Evolutionary conservation across 495 filamentous ascomycete species (phyloP).

Genomic region (Rostrohypoxylon terebratum): DNA sequence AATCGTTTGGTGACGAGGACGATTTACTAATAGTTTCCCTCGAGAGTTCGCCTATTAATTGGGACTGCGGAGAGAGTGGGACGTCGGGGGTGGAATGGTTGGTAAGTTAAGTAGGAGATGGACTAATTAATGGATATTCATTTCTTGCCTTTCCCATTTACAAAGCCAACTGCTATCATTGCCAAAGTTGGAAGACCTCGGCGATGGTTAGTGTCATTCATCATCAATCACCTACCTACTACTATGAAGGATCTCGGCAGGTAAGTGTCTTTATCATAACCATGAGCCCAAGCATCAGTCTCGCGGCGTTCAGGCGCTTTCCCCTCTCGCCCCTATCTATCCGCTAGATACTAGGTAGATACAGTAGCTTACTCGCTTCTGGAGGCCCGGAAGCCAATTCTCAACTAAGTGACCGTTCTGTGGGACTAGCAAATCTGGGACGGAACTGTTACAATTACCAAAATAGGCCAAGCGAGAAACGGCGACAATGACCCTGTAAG

Average conservation of each 20-base stretch:
- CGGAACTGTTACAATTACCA: constrained; percentile 34
- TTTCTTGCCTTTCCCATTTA: background rate
- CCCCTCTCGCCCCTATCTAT: constrained; percentile 5
- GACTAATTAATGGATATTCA: constrained; percentile 10
- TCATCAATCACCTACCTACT: background rate
- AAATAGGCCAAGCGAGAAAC: constrained; percentile 31
- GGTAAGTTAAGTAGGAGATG: background rate
- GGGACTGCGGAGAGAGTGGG: constrained; percentile 30
- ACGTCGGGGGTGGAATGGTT: constrained; percentile 13
- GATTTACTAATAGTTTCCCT: constrained; percentile 27
- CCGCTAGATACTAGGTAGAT: constrained; percentile 17
- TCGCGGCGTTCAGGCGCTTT: background rate
- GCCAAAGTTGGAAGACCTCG: constrained; percentile 22
- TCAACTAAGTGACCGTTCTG: background rate
- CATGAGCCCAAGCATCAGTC: background rate
- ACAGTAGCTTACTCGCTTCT: constrained; percentile 6
- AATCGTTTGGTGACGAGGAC: constrained; percentile 17
- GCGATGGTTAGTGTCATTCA: background rate
- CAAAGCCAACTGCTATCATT: constrained; percentile 27
- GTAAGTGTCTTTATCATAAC: background rate
- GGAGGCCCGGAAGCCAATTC: constrained; percentile 6
- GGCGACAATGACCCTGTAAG: constrained; percentile 13
- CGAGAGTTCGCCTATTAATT: constrained; percentile 30
- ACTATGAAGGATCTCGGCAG: background rate
- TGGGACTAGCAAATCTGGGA: constrained; percentile 1